Conservation (phyloP, 805 yeast genomes). For the Nakazawaea sp. region DNA sequence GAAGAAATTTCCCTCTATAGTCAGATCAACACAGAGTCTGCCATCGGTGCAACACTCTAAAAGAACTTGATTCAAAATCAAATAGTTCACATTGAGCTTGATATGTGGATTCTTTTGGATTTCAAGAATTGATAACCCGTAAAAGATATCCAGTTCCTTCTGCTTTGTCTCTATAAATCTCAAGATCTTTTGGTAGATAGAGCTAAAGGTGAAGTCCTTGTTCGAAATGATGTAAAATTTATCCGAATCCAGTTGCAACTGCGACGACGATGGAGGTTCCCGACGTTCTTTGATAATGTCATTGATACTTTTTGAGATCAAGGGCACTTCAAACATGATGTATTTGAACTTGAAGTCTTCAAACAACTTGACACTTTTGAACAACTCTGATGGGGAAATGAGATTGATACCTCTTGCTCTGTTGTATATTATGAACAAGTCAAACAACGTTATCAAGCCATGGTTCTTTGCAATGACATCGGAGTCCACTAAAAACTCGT, state of each 20-base stretch:
- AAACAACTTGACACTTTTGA: conserved; percentile 52
- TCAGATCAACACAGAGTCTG: conserved; percentile 20
- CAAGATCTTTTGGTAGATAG: conserved; percentile 18
- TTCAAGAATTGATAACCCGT: conserved; percentile 22
- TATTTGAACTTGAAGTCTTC: conserved; percentile 32
- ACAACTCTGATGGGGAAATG: conserved; percentile 63
- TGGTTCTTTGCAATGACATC: conserved; percentile 41
- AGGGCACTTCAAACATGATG: conserved; percentile 39
- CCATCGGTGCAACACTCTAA: conserved; percentile 18
- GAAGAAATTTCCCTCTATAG: conserved; percentile 22
- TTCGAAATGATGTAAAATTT: conserved; percentile 21
- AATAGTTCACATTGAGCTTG: conserved; percentile 19
- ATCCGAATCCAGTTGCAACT: background rate
- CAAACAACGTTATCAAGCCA: conserved; percentile 56
- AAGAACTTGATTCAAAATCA: conserved; percentile 22
- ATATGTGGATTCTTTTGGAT: conserved; percentile 18
- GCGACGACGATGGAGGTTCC: background rate
- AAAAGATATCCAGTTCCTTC: background rate
- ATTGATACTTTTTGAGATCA: conserved; percentile 30
- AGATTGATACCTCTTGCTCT: conserved; percentile 60
- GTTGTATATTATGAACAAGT: conserved; percentile 58
- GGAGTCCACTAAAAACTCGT: conserved; percentile 53
- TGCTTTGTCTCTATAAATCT: conserved; percentile 11
- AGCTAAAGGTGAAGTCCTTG: conserved; percentile 15
- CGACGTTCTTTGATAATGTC: conserved; percentile 20